Percentiles rank a stretch among this genome's conserved stretches.
Conservation (phyloP, 768 basidiomycete species). For the Termitomyces sp. region DNA sequence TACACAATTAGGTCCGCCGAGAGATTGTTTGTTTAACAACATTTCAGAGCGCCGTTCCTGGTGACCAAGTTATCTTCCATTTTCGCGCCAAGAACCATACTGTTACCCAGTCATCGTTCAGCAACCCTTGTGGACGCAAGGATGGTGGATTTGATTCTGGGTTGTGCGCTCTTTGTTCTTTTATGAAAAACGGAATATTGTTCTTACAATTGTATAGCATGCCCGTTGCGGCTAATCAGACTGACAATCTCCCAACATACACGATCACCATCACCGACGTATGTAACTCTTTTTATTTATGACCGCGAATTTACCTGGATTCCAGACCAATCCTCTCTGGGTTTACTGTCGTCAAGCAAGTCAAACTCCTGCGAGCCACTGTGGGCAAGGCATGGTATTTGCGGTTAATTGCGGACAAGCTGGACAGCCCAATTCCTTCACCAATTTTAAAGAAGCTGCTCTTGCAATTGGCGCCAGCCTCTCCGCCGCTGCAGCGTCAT, state of each 20-base stretch:
- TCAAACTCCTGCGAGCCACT: conserved; percentile 47
- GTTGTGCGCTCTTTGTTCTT: conserved; percentile 36
- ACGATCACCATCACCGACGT: conserved; percentile 46
- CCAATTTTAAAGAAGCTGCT: conserved; percentile 53
- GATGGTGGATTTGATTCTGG: conserved; percentile 51
- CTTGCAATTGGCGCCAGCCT: conserved; percentile 48
- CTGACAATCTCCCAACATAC: conserved; percentile 42
- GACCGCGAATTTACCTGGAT: conserved; percentile 1
- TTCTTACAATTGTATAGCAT: conserved; percentile 27
- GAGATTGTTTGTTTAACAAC: not conserved
- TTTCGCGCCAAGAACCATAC: conserved; percentile 56
- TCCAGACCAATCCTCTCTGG: conserved; percentile 52
- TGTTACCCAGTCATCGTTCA: conserved; percentile 46
- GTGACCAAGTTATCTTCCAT: conserved; percentile 58
- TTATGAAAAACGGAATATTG: not conserved
- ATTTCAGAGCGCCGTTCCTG: conserved; percentile 35
- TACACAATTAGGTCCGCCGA: not conserved
- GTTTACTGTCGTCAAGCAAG: conserved; percentile 51
- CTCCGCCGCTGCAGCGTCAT: conserved; percentile 35
- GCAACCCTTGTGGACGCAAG: conserved; percentile 39
- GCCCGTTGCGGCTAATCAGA: conserved; percentile 47
- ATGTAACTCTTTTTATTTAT: conserved; percentile 9
- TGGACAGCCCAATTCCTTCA: conserved; percentile 53
- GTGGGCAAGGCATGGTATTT: conserved; percentile 63
- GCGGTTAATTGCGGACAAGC: conserved; percentile 56